Conservation (phyloP, 441 rosid genomes). For the Breynia disticha region DNA sequence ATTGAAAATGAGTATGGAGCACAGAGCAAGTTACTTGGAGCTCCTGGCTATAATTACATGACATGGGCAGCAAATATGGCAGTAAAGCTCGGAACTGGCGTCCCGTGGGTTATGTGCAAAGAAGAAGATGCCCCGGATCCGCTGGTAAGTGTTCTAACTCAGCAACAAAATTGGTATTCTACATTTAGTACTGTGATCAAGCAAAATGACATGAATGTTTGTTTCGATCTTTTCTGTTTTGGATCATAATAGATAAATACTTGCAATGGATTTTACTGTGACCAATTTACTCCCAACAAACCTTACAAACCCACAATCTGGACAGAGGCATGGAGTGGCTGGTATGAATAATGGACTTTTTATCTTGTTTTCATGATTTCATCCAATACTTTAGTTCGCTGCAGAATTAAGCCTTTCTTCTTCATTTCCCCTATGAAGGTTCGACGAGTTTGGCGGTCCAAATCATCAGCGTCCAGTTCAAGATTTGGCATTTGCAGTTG, state of each 20-base stretch:
- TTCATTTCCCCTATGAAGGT: slow-evolving; percentile 31
- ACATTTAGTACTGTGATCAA: neutral
- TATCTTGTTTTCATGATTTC: neutral
- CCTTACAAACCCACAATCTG: slow-evolving; percentile 81
- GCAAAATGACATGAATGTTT: neutral
- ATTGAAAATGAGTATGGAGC: slow-evolving; percentile 88
- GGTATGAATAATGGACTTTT: slow-evolving; percentile 39
- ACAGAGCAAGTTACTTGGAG: slow-evolving; percentile 58
- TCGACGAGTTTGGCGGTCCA: slow-evolving; percentile 79
- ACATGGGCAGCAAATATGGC: slow-evolving; percentile 93
- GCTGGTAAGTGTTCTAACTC: slow-evolving; percentile 35
- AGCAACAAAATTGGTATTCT: neutral
- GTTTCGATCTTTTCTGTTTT: neutral
- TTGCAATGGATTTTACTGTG: slow-evolving; percentile 94
- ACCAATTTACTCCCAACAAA: slow-evolving; percentile 68
- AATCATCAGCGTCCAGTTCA: slow-evolving; percentile 75
- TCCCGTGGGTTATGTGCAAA: slow-evolving; percentile 96
- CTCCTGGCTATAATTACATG: slow-evolving; percentile 63
- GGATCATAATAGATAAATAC: slow-evolving; percentile 52
- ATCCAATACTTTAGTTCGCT: slow-evolving; percentile 1
- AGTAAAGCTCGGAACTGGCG: slow-evolving; percentile 52
- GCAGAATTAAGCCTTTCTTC: neutral
- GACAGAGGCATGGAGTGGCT: slow-evolving; percentile 95
- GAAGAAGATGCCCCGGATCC: slow-evolving; percentile 90
- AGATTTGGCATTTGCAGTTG: slow-evolving; percentile 86